Conservation (phyloP, 768 basidiomycete genomes). For the Termitomyces sp. region DNA sequence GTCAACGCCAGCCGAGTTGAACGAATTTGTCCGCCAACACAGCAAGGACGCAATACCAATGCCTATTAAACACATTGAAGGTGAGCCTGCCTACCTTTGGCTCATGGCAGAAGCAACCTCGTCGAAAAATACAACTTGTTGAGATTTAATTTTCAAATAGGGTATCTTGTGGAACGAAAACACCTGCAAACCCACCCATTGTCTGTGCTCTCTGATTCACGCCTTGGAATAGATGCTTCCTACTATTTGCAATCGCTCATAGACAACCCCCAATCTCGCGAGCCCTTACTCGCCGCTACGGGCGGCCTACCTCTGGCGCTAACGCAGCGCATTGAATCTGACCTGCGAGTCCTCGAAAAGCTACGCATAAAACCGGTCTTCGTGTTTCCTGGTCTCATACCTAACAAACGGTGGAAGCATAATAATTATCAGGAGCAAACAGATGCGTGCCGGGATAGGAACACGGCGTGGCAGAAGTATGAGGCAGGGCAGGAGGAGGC, state of each 20-base stretch:
- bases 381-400: slow-evolving; percentile 87
- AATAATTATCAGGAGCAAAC: slow-evolving; percentile 50
- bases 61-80: slow-evolving; percentile 82
- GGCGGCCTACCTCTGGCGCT: slow-evolving; percentile 92
- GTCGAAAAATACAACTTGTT: background rate
- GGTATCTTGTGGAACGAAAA: slow-evolving; percentile 83
- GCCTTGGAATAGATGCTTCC: slow-evolving; percentile 94
- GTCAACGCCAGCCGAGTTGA: slow-evolving; percentile 27
- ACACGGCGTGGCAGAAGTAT: slow-evolving; percentile 90
- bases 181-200: slow-evolving; percentile 81
- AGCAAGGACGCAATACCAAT: slow-evolving; percentile 32
- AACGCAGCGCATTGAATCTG: slow-evolving; percentile 81
- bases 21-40: slow-evolving; percentile 21
- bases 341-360: slow-evolving; percentile 87
- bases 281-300: slow-evolving; percentile 90
- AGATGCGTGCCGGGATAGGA: slow-evolving; percentile 69
- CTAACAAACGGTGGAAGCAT: slow-evolving; percentile 68
- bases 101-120: background rate
- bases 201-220: slow-evolving; percentile 78
- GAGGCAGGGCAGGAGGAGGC: slow-evolving; percentile 89
- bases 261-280: slow-evolving; percentile 70
- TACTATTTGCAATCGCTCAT: slow-evolving; percentile 81
- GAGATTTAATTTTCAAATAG: slow-evolving; percentile 32
- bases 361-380: slow-evolving; percentile 97
- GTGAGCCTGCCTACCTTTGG: slow-evolving; percentile 34